Evolutionary conservation across 2,329 filamentous ascomycete genomes (phyloP).

Genomic region (Coniochaeta pulveracea): DNA sequence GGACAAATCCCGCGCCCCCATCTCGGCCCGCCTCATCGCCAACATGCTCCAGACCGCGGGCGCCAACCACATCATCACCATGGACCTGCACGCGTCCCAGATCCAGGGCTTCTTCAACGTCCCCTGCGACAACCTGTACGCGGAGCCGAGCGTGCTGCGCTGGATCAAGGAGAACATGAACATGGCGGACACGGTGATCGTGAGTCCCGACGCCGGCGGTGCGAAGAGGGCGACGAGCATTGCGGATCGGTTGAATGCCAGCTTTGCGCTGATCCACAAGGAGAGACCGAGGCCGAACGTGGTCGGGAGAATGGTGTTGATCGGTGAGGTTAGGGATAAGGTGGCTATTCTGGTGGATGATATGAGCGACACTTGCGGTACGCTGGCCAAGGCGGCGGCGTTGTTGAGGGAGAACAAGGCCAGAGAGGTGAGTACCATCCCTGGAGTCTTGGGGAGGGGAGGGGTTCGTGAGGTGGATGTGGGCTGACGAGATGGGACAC

Average conservation of each 20-base stretch:
- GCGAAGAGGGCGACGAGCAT: constrained; percentile 91
- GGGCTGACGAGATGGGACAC: background rate
- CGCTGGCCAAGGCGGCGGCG: constrained; percentile 67
- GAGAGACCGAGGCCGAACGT: constrained; percentile 76
- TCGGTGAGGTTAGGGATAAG: constrained; percentile 84
- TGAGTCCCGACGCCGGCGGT: constrained; percentile 88
- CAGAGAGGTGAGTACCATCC: constrained; percentile 47
- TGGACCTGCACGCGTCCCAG: constrained; percentile 90
- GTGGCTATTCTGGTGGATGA: constrained; percentile 94
- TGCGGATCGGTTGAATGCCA: constrained; percentile 79
- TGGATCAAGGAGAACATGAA: constrained; percentile 85
- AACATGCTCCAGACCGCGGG: constrained; percentile 96
- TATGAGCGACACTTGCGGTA: constrained; percentile 81
- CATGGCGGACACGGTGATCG: constrained; percentile 78
- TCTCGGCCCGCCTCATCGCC: constrained; percentile 88
- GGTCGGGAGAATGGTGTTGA: constrained; percentile 84
- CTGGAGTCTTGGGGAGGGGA: background rate
- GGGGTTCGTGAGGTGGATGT: no score
- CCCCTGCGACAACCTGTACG: constrained; percentile 63
- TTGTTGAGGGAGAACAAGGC: constrained; percentile 83
- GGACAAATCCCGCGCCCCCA: constrained; percentile 82
- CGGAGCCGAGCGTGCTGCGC: constrained; percentile 80
- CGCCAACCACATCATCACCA: constrained; percentile 69
- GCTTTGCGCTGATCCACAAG: constrained; percentile 94
- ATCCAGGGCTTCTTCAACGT: constrained; percentile 94